Evolutionary conservation across 106 monocot species (phyloP).

Genomic region (Chionographis japonica): DNA sequence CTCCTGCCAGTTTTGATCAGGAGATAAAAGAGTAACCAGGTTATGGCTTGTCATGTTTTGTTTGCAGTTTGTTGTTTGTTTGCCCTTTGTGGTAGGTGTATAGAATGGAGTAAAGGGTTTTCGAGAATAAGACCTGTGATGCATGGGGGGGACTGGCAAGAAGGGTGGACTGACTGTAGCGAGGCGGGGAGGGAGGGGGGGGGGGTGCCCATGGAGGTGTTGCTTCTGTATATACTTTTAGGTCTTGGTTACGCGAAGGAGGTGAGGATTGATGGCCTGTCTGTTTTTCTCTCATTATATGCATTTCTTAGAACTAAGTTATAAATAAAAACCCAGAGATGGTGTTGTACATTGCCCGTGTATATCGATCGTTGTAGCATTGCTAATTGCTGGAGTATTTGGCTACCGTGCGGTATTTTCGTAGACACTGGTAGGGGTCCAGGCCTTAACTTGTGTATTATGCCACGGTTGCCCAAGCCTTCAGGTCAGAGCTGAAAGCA

Average conservation of each 20-base stretch:
- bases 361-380: too few species aligned
- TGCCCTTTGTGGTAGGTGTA: conserved; percentile 25
- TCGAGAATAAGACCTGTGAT: conserved; percentile 6
- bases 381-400: too few species aligned
- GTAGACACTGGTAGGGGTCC: too few species aligned
- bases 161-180: too few species aligned
- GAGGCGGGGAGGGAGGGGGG: not conserved
- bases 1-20: conserved; percentile 72
- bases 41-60: not conserved
- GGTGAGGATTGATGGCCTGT: conserved; percentile 14
- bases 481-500: too few species aligned
- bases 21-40: conserved; percentile 1
- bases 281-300: not conserved
- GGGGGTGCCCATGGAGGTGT: not conserved
- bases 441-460: too few species aligned
- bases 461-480: too few species aligned
- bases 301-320: too few species aligned
- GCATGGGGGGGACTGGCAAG: not conserved
- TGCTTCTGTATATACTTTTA: conserved; percentile 16
- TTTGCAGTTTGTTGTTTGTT: conserved; percentile 11
- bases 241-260: conserved; percentile 4
- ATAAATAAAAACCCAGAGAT: too few species aligned
- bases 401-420: too few species aligned
- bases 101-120: not conserved
- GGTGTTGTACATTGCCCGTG: too few species aligned